These are phyloP conservation scores for Botrytis fragariae DNA, from an alignment of 2,329 filamentous ascomycete species.

Conservation along the genomic window DNA sequence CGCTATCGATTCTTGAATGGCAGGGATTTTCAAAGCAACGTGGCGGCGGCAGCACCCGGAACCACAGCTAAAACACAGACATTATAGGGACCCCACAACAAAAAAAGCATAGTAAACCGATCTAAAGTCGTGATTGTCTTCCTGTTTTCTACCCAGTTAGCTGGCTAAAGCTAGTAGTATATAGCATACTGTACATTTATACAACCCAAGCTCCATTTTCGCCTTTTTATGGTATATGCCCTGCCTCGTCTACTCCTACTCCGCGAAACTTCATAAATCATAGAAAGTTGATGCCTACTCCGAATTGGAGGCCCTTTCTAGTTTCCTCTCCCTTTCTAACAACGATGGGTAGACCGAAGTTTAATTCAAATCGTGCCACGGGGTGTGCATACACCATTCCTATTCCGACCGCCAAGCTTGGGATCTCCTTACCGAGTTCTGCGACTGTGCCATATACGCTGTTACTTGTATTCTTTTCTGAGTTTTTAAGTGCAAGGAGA, in stretches of 20 bases:
- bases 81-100: background rate
- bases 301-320: constrained; percentile 88
- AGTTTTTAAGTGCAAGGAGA: constrained; percentile 69
- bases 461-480: constrained; percentile 30
- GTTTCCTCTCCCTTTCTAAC: constrained; percentile 79
- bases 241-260: background rate
- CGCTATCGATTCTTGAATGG: background rate
- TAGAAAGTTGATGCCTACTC: constrained; percentile 95
- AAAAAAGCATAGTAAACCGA: background rate
- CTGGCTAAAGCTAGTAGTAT: constrained; percentile 10
- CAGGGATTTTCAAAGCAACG: background rate
- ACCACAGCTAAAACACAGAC: background rate
- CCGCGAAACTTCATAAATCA: constrained; percentile 45
- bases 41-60: background rate
- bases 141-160: constrained; percentile 2
- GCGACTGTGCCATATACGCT: constrained; percentile 57
- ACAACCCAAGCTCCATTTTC: background rate
- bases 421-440: constrained; percentile 71
- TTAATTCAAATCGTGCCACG: constrained; percentile 89
- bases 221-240: constrained; percentile 7
- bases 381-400: constrained; percentile 95
- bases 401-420: constrained; percentile 81
- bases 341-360: constrained; percentile 86
- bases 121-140: background rate
- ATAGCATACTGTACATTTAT: constrained; percentile 6